Conservation (phyloP, 345 rosid species). For the Eucalyptus pauciflora region DNA sequence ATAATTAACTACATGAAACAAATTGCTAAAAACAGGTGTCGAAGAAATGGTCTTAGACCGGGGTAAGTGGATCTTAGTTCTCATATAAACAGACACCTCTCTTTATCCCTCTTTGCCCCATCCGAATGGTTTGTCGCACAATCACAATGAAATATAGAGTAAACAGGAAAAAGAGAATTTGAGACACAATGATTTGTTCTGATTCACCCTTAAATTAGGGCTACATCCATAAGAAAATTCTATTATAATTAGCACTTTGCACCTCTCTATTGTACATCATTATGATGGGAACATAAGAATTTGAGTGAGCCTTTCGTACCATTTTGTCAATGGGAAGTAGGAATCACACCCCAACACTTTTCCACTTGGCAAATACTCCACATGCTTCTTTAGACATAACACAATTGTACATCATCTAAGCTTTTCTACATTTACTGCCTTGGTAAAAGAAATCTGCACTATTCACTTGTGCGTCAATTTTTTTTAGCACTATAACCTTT, state of each 20-base stretch:
- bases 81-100: neutral
- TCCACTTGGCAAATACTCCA: neutral
- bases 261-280: neutral
- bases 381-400: neutral
- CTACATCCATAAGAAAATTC: neutral
- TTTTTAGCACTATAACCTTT: too few species aligned
- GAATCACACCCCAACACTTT: neutral
- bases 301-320: neutral
- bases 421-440: neutral
- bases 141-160: neutral
- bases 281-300: neutral
- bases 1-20: neutral
- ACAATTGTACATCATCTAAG: neutral
- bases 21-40: neutral
- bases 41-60: neutral
- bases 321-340: neutral
- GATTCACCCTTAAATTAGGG: too few species aligned
- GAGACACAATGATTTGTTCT: neutral
- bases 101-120: neutral
- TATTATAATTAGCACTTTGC: neutral
- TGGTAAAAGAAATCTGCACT: neutral
- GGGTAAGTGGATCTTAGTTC: neutral
- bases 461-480: neutral
- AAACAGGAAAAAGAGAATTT: too few species aligned
- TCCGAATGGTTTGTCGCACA: neutral